Evolutionary conservation across 1,284 basidiomycete genomes (phyloP).

Genomic region (Quambalaria eucalypti): DNA sequence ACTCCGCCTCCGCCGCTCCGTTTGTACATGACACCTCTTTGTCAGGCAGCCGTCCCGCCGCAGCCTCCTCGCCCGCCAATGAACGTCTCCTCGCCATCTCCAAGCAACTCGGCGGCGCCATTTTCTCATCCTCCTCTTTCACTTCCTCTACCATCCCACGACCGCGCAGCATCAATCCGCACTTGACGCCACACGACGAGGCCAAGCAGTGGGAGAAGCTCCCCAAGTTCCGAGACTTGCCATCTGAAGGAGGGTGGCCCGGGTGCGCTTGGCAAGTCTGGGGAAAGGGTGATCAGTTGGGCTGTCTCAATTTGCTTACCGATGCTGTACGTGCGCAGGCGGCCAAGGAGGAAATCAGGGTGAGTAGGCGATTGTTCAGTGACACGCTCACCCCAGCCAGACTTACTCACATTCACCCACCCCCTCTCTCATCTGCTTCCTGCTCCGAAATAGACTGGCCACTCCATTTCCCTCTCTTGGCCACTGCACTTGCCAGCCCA

Average conservation of each 20-base stretch:
- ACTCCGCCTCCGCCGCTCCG: too few species aligned
- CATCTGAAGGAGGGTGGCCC: slow-evolving; percentile 25
- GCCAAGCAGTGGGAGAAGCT: slow-evolving; percentile 20
- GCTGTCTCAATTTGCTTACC: slow-evolving; percentile 63
- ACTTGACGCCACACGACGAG: slow-evolving; percentile 1
- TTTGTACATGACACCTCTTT: too few species aligned
- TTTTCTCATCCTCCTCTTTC: slow-evolving; percentile 6
- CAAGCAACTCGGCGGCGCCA: neutral
- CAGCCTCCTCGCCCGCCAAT: too few species aligned
- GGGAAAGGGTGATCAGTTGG: slow-evolving; percentile 62
- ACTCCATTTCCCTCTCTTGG: slow-evolving; percentile 27
- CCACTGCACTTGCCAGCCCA: slow-evolving; percentile 29
- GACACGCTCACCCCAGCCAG: neutral
- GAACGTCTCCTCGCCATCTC: neutral
- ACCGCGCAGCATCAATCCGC: neutral
- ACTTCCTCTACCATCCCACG: too few species aligned
- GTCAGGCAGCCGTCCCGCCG: too few species aligned
- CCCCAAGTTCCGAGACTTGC: slow-evolving; percentile 24
- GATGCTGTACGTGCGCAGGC: slow-evolving; percentile 57
- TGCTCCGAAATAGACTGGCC: slow-evolving; percentile 21
- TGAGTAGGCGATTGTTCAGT: slow-evolving; percentile 19
- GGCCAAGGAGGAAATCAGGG: slow-evolving; percentile 58
- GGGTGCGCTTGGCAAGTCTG: slow-evolving; percentile 60
- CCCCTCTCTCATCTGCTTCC: slow-evolving; percentile 42
- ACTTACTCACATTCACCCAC: neutral